phyloP scores from a whole-genome alignment of 768 basidiomycete species.

The Collybia mongolica region DNA sequence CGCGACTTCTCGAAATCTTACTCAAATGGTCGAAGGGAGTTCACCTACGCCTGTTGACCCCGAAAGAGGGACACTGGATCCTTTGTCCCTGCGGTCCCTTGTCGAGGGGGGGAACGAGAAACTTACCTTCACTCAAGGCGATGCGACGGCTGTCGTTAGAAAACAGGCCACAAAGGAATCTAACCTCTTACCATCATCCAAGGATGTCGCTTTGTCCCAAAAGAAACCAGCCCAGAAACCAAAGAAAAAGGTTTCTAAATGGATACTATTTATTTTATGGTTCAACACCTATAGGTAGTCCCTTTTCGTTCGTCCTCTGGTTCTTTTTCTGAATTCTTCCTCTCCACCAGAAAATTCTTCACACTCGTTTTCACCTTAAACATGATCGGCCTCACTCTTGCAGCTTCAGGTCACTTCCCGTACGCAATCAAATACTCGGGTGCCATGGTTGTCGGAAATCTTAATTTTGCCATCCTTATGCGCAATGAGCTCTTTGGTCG shows the following conservation, averaged over 20 bases:
- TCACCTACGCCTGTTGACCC: constrained; percentile 47
- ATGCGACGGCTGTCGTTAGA: constrained; percentile 16
- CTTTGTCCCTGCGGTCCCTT: constrained; percentile 30
- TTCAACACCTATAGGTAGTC: constrained; percentile 75
- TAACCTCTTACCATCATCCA: too few relatives aligned
- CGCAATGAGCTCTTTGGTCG: constrained; percentile 84
- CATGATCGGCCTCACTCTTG: constrained; percentile 54
- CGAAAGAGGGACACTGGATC: constrained; percentile 58
- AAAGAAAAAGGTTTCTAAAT: constrained; percentile 47
- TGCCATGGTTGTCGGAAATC: constrained; percentile 73
- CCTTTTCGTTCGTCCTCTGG: neutral
- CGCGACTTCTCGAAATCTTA: constrained; percentile 11
- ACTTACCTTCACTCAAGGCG: constrained; percentile 17
- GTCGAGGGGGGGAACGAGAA: constrained; percentile 36
- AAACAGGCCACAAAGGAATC: constrained; percentile 1
- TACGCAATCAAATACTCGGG: constrained; percentile 68
- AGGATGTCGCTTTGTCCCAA: constrained; percentile 29
- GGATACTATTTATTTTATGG: constrained; percentile 68
- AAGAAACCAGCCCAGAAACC: constrained; percentile 20
- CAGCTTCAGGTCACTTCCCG: constrained; percentile 62
- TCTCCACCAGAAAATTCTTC: constrained; percentile 65
- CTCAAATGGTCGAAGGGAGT: constrained; percentile 36
- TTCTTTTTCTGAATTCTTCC: neutral
- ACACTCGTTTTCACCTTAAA: constrained; percentile 61
- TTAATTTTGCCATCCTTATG: constrained; percentile 71